Evolutionary conservation across 2,329 filamentous ascomycete genomes (phyloP).

Genomic region (Ophiosphaerella herpotricha): DNA sequence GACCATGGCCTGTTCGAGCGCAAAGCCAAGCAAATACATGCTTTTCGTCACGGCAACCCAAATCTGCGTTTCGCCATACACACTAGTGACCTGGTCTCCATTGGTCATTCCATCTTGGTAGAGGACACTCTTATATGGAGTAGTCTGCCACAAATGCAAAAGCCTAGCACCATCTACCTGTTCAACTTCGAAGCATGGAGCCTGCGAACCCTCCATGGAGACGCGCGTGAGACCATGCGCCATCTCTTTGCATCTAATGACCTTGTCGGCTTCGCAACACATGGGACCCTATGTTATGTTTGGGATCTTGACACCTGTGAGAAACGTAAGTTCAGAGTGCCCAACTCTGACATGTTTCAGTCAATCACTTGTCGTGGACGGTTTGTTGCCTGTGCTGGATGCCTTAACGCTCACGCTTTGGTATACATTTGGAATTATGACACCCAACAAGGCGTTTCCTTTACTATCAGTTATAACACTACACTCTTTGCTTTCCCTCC

Average conservation of each 20-base stretch:
- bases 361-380: slow-evolving; percentile 22
- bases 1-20: slow-evolving; percentile 18
- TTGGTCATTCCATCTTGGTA: slow-evolving; percentile 4
- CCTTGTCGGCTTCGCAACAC: slow-evolving; percentile 28
- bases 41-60: slow-evolving; percentile 29
- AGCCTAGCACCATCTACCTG: slow-evolving; percentile 14
- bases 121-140: slow-evolving; percentile 24
- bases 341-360: slow-evolving; percentile 2
- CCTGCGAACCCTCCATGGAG: slow-evolving; percentile 10
- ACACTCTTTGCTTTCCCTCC: not conserved
- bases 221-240: slow-evolving; percentile 28
- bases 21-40: slow-evolving; percentile 30
- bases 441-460: slow-evolving; percentile 23
- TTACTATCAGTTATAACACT: slow-evolving; percentile 16
- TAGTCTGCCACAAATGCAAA: not conserved
- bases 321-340: slow-evolving; percentile 27
- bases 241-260: slow-evolving; percentile 24
- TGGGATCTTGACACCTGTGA: slow-evolving; percentile 14
- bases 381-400: slow-evolving; percentile 27
- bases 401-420: not conserved
- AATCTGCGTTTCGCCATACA: slow-evolving; percentile 2
- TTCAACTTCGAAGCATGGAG: slow-evolving; percentile 30
- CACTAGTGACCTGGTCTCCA: not conserved
- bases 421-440: slow-evolving; percentile 40
- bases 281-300: slow-evolving; percentile 23